Evolutionary conservation across 2,329 filamentous ascomycete species (phyloP).

Genomic region (Colletotrichum chlorophyti): DNA sequence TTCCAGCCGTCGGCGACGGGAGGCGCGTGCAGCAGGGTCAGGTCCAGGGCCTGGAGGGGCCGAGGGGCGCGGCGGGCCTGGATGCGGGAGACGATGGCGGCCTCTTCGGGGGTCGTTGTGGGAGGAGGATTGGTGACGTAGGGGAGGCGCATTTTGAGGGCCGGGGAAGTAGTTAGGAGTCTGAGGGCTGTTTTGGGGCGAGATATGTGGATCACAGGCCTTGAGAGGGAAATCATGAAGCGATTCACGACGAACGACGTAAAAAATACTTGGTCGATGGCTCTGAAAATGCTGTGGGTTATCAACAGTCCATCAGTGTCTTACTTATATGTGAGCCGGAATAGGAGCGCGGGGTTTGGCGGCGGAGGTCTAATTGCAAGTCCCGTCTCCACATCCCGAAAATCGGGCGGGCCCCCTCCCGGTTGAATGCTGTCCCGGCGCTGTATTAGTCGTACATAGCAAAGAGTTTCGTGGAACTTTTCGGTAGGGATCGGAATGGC

Average conservation of each 20-base stretch:
- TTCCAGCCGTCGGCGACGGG: conserved; percentile 80
- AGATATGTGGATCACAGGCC: neutral
- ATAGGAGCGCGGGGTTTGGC: conserved; percentile 20
- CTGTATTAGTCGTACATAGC: neutral
- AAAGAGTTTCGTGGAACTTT: too few species aligned
- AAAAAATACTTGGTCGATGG: neutral
- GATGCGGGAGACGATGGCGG: conserved; percentile 68
- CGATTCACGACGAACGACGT: too few species aligned
- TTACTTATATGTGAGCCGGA: conserved; percentile 1
- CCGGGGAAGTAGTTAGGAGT: conserved; percentile 20
- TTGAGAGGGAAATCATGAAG: conserved; percentile 7
- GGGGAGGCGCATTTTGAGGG: conserved; percentile 67
- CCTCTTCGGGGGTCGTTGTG: conserved; percentile 51
- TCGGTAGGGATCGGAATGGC: neutral
- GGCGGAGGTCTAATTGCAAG: conserved; percentile 8
- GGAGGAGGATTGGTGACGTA: conserved; percentile 64
- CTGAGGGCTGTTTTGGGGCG: neutral
- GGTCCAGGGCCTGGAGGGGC: conserved; percentile 77
- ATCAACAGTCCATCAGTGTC: neutral
- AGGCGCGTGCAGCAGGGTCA: conserved; percentile 77
- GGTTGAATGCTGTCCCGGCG: conserved; percentile 28
- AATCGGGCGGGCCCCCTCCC: conserved; percentile 18
- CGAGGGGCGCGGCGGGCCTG: conserved; percentile 70
- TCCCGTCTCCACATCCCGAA: conserved; percentile 27
- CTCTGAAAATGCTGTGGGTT: too few species aligned